Evolutionary conservation across 1,139 yeast genomes (phyloP).

Genomic region (Candida sanyaensis): DNA sequence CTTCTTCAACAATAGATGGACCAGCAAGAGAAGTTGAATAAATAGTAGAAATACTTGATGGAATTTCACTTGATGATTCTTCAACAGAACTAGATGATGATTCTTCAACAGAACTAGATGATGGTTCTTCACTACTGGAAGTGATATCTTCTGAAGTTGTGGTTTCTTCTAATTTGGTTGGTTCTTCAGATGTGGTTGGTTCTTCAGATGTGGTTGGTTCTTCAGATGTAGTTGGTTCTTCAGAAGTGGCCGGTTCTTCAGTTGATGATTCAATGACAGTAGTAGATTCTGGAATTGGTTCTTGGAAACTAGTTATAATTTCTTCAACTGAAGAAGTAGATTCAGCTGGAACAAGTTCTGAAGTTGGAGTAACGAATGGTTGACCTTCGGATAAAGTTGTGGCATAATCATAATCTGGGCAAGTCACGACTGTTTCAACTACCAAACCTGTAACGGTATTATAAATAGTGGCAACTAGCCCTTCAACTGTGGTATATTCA

Average conservation of each 20-base stretch:
- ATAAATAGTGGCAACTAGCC: too few relatives aligned
- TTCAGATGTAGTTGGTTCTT: too few relatives aligned
- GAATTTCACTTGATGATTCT: not conserved
- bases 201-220: too few relatives aligned
- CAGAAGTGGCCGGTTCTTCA: not conserved
- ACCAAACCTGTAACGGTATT: too few relatives aligned
- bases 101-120: too few relatives aligned
- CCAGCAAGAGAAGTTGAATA: not conserved
- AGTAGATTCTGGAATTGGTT: not conserved
- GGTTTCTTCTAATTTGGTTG: too few relatives aligned
- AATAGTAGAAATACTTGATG: not conserved
- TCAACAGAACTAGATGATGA: not conserved
- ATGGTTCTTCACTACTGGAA: not conserved
- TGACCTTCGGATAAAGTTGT: conserved; percentile 5
- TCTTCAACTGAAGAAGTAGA: conserved; percentile 2
- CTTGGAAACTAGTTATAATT: not conserved
- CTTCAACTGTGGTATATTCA: too few relatives aligned
- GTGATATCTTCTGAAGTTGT: too few relatives aligned
- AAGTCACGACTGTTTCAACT: conserved; percentile 7
- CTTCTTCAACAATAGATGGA: not conserved
- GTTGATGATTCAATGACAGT: not conserved
- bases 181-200: too few relatives aligned
- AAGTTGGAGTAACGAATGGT: conserved; percentile 1
- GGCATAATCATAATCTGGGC: conserved; percentile 8
- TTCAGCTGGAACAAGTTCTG: not conserved